A percentile compares a stretch with the other conserved stretches of the same genome.
Evolutionary conservation across 2,329 filamentous ascomycete genomes (phyloP).

Genomic region (Zarea fungicola): DNA sequence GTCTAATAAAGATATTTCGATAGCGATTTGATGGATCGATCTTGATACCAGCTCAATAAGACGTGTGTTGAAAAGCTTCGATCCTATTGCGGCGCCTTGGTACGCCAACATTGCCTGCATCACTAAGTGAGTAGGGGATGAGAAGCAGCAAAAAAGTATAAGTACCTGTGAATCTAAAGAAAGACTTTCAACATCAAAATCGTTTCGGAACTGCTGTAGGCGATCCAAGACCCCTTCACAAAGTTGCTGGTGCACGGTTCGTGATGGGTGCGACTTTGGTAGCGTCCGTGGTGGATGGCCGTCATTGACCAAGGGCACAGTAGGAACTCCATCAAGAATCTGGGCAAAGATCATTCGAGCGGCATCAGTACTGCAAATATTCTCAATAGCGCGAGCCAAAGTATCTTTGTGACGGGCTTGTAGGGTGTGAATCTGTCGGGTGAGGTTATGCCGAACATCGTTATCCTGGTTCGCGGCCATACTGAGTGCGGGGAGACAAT

Average conservation of each 20-base stretch:
- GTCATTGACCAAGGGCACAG: slow-evolving; percentile 6
- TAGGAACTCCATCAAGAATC: slow-evolving; percentile 21
- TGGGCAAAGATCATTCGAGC: slow-evolving; percentile 19
- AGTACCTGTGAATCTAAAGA: slow-evolving; percentile 16
- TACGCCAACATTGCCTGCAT: slow-evolving; percentile 22
- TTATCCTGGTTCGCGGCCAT: too few species aligned
- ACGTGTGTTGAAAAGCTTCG: slow-evolving; percentile 22
- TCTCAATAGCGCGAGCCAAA: not conserved
- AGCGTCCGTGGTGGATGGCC: not conserved
- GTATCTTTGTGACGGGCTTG: not conserved
- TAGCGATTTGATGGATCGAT: slow-evolving; percentile 26
- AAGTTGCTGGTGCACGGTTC: slow-evolving; percentile 17
- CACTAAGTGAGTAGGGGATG: not conserved
- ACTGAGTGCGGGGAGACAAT: too few species aligned
- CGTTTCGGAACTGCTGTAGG: slow-evolving; percentile 13
- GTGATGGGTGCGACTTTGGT: slow-evolving; percentile 14
- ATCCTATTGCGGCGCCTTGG: slow-evolving; percentile 19
- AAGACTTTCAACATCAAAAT: slow-evolving; percentile 9
- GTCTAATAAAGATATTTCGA: slow-evolving; percentile 19
- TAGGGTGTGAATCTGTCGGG: not conserved
- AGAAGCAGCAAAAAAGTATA: not conserved
- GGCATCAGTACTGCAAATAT: slow-evolving; percentile 13
- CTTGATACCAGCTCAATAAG: slow-evolving; percentile 28
- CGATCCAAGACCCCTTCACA: slow-evolving; percentile 18
- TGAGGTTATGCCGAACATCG: not conserved